phyloP scores from a whole-genome alignment of 192 early-diverging fungal species.

The Gigaspora rosea region DNA sequence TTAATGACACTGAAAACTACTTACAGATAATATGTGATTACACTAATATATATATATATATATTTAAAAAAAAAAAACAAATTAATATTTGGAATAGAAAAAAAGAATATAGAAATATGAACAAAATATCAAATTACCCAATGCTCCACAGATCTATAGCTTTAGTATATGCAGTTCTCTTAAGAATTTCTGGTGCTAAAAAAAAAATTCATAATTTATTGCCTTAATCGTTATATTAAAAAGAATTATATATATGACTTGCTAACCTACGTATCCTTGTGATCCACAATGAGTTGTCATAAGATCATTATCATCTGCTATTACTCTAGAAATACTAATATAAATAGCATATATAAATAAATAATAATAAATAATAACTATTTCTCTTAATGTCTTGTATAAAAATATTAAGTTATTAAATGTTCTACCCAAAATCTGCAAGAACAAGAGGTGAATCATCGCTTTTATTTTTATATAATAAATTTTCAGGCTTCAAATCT shows the following conservation, averaged over 20 bases:
- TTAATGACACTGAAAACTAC: slow-evolving; percentile 13
- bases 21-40: slow-evolving; percentile 87
- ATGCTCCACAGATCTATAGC: slow-evolving; percentile 94
- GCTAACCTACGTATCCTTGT: slow-evolving; percentile 61
- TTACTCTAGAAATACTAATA: slow-evolving; percentile 64
- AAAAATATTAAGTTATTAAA: background rate
- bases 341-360: background rate
- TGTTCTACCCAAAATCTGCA: slow-evolving; percentile 79
- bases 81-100: background rate
- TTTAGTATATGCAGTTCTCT: slow-evolving; percentile 81
- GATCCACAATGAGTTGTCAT: slow-evolving; percentile 85
- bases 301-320: slow-evolving; percentile 63
- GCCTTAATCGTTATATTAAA: no score
- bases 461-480: slow-evolving; percentile 70
- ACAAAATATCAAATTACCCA: slow-evolving; percentile 44
- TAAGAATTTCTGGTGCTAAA: slow-evolving; percentile 82
- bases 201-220: no score
- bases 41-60: slow-evolving; percentile 43
- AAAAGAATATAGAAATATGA: background rate
- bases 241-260: no score
- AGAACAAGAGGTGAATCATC: slow-evolving; percentile 74
- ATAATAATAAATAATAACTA: background rate
- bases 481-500: slow-evolving; percentile 87
- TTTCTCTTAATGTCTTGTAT: no score
- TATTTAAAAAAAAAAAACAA: background rate